These are phyloP conservation scores for Pisolithus orientalis DNA, from an alignment of 768 basidiomycete species.

Conservation along the genomic window DNA sequence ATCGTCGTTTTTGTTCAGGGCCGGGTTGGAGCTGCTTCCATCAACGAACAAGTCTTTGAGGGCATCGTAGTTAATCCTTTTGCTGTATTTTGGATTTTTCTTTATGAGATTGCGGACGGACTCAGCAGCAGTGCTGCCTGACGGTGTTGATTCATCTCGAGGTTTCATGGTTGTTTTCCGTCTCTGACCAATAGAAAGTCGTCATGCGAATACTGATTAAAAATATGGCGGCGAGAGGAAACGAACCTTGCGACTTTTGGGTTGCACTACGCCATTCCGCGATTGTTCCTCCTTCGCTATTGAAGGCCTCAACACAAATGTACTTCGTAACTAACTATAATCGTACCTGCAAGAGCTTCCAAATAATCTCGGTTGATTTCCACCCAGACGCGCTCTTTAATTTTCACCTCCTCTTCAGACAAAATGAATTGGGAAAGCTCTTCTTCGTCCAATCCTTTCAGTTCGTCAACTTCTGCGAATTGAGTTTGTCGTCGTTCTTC, in stretches of 20 bases:
- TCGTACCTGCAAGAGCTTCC: slow-evolving; percentile 68
- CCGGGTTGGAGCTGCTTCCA: slow-evolving; percentile 13
- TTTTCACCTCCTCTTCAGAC: slow-evolving; percentile 70
- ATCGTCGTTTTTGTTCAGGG: slow-evolving; percentile 38
- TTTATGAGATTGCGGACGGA: slow-evolving; percentile 51
- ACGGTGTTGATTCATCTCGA: slow-evolving; percentile 63
- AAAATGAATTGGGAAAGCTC: slow-evolving; percentile 80
- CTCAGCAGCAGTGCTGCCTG: slow-evolving; percentile 28
- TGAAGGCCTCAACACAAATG: slow-evolving; percentile 41
- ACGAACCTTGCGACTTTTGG: slow-evolving; percentile 78
- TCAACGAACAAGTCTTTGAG: slow-evolving; percentile 73
- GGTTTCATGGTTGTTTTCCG: slow-evolving; percentile 63
- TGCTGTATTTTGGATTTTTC: slow-evolving; percentile 84
- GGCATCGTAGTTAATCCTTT: slow-evolving; percentile 90
- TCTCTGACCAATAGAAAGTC: slow-evolving; percentile 37
- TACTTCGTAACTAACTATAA: neutral
- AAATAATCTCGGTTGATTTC: slow-evolving; percentile 90
- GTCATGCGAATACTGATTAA: slow-evolving; percentile 15
- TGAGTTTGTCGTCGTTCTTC: slow-evolving; percentile 56
- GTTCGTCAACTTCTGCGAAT: slow-evolving; percentile 46
- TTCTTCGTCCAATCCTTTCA: slow-evolving; percentile 81
- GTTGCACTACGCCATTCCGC: slow-evolving; percentile 32
- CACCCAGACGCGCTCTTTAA: slow-evolving; percentile 92
- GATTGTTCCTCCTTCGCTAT: slow-evolving; percentile 64
- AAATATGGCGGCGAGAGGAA: slow-evolving; percentile 30